Evolutionary conservation across 2,329 filamentous ascomycete species (phyloP).

Genomic region (Epichloe sibirici): DNA sequence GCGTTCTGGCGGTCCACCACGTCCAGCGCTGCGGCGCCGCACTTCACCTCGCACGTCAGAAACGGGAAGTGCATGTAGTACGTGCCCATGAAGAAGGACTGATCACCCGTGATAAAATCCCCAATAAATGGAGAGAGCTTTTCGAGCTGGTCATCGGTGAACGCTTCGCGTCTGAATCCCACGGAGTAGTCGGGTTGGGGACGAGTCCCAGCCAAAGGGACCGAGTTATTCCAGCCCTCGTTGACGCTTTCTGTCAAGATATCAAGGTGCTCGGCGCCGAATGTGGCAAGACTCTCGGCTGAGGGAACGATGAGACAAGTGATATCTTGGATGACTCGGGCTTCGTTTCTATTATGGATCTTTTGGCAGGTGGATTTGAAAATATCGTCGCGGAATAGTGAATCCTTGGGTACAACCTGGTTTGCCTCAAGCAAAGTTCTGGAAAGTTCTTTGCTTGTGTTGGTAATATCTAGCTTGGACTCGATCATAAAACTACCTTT

Average conservation of each 20-base stretch:
- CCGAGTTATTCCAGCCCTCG: conserved; percentile 28
- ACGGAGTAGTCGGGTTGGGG: conserved; percentile 33
- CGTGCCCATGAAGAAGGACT: conserved; percentile 31
- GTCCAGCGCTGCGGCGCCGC: conserved; percentile 23
- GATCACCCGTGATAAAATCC: conserved; percentile 18
- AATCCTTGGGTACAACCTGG: too few relatives aligned
- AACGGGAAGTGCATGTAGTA: conserved; percentile 38
- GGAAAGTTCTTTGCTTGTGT: too few relatives aligned
- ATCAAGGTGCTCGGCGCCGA: conserved; percentile 17
- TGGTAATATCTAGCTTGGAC: too few relatives aligned
- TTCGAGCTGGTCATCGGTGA: conserved; percentile 28
- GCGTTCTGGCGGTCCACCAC: conserved; percentile 28
- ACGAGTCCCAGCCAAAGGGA: conserved; percentile 22
- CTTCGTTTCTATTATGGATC: conserved; percentile 14
- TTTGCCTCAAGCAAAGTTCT: too few relatives aligned
- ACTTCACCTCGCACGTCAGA: conserved; percentile 35
- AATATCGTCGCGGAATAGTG: too few relatives aligned
- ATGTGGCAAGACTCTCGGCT: conserved; percentile 20
- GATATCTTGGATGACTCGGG: conserved; percentile 26
- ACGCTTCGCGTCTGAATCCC: conserved; percentile 28
- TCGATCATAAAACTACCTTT: too few relatives aligned
- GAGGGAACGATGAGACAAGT: conserved; percentile 25
- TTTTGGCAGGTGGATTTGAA: too few relatives aligned
- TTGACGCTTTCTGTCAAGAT: conserved; percentile 28
- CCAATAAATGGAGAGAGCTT: conserved; percentile 28